phyloP scores from a whole-genome alignment of 2,329 filamentous ascomycete genomes.

The Alternaria infectoria region DNA sequence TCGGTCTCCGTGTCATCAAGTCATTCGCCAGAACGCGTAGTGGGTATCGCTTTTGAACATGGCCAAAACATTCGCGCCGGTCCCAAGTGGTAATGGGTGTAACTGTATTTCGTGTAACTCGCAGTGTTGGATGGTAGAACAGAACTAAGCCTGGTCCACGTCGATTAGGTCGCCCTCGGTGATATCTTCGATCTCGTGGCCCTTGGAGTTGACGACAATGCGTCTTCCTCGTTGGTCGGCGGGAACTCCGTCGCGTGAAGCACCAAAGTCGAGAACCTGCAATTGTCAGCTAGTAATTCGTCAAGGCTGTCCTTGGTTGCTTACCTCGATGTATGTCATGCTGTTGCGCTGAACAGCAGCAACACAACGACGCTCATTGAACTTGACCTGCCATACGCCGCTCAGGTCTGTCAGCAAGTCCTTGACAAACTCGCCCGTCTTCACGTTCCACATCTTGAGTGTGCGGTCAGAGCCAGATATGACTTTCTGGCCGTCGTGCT shows the following conservation, averaged over 20 bases:
- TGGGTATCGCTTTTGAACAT: slow-evolving; percentile 43
- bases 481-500: slow-evolving; percentile 95
- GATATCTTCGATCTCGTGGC: slow-evolving; percentile 46
- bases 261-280: slow-evolving; percentile 96
- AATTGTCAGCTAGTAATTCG: slow-evolving; percentile 29
- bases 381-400: slow-evolving; percentile 99
- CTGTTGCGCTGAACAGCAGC: slow-evolving; percentile 93
- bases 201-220: slow-evolving; percentile 61
- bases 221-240: slow-evolving; percentile 78
- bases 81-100: slow-evolving; percentile 4
- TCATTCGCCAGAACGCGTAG: slow-evolving; percentile 24
- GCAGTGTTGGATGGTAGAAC: not conserved
- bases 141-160: slow-evolving; percentile 28
- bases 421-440: slow-evolving; percentile 87
- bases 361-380: slow-evolving; percentile 93
- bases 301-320: not conserved
- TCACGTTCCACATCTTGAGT: slow-evolving; percentile 98
- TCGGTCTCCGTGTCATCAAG: slow-evolving; percentile 17
- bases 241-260: slow-evolving; percentile 84
- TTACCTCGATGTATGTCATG: slow-evolving; percentile 89
- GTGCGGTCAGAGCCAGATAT: slow-evolving; percentile 95
- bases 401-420: slow-evolving; percentile 91
- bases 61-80: slow-evolving; percentile 28
- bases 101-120: not conserved
- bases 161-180: slow-evolving; percentile 41